phyloP scores from a whole-genome alignment of 306 rosid genomes.

The Senna siamea region DNA sequence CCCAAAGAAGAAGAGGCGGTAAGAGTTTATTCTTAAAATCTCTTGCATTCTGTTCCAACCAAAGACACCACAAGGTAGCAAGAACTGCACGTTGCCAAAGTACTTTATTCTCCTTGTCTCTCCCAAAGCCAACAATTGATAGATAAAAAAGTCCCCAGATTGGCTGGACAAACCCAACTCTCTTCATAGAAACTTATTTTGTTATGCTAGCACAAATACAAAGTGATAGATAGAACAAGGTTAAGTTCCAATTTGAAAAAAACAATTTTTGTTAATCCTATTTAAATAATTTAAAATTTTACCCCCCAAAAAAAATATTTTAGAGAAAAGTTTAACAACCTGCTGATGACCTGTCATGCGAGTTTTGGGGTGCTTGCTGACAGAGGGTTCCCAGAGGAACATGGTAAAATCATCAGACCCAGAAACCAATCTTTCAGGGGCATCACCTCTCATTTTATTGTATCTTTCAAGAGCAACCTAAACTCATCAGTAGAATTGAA shows the following conservation, averaged over 20 bases:
- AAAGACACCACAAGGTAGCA: too few species aligned
- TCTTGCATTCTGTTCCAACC: too few species aligned
- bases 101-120: too few species aligned
- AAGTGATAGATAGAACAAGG: conserved; percentile 22
- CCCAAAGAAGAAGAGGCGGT: too few species aligned
- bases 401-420: conserved; percentile 97
- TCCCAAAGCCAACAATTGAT: too few species aligned
- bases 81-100: too few species aligned
- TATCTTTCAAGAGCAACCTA: conserved; percentile 97
- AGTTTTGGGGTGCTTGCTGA: conserved; percentile 86
- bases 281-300: too few species aligned
- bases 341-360: conserved; percentile 97
- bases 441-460: conserved; percentile 75
- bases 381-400: conserved; percentile 95
- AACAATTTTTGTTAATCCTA: too few species aligned
- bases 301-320: too few species aligned
- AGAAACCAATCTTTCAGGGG: conserved; percentile 94
- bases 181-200: not conserved
- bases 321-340: conserved; percentile 60
- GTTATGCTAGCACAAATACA: conserved; percentile 5
- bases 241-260: conserved; percentile 31
- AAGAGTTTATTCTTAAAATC: too few species aligned
- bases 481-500: conserved; percentile 18
- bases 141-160: too few species aligned
- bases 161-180: too few species aligned